Conservation (phyloP, 1,284 basidiomycete species). For the Moniliella sp. region DNA sequence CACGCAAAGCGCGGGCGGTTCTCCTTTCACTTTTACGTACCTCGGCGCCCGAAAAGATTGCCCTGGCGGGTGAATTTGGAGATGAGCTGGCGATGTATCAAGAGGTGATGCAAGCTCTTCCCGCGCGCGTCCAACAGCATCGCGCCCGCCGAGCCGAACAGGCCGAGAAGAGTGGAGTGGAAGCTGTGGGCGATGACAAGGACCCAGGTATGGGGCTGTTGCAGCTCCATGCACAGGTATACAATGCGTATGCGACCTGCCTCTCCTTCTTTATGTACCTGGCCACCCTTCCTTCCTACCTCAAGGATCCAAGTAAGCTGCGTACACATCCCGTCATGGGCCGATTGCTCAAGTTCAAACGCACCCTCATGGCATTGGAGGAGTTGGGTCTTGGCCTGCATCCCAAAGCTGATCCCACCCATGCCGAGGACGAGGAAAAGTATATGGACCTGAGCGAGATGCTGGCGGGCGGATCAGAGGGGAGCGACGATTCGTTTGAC, state of each 20-base stretch:
- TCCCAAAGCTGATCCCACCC: not conserved
- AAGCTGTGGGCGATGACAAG: too few relatives aligned
- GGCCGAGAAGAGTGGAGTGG: too few relatives aligned
- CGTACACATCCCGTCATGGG: conserved; percentile 46
- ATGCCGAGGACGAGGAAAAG: conserved; percentile 5
- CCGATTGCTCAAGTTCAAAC: conserved; percentile 64
- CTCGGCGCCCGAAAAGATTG: conserved; percentile 49
- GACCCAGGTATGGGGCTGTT: conserved; percentile 44
- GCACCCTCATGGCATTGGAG: conserved; percentile 51
- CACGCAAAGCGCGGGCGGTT: too few relatives aligned
- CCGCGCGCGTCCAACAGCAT: too few relatives aligned
- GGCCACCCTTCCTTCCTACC: conserved; percentile 39
- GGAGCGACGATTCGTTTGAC: not conserved
- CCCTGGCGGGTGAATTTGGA: conserved; percentile 33
- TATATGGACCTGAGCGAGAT: conserved; percentile 6
- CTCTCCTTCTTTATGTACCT: conserved; percentile 83
- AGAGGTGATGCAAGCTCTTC: too few relatives aligned
- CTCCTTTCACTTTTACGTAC: too few relatives aligned
- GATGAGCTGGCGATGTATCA: too few relatives aligned
- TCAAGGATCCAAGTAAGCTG: conserved; percentile 10
- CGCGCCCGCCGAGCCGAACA: too few relatives aligned
- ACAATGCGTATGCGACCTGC: conserved; percentile 68
- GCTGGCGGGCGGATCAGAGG: not conserved
- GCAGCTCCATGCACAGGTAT: conserved; percentile 58
- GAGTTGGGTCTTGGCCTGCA: conserved; percentile 24